These are phyloP conservation scores for baker's yeast (Saccharomyces cerevisiae) DNA, from an alignment of 805 yeast species.

Conservation along the genomic window DNA sequence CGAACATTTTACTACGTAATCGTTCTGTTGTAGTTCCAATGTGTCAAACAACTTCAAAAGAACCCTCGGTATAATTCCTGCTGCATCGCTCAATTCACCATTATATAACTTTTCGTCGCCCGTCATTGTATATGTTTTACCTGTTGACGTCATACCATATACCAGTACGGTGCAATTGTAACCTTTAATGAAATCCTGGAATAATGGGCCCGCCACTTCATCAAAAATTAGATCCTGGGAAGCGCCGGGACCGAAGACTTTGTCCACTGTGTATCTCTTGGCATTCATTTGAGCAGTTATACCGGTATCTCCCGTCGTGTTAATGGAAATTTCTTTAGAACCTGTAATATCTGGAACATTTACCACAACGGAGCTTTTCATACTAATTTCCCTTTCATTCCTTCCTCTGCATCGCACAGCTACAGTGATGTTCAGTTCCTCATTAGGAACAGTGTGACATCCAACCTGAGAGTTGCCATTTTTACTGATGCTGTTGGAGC, in stretches of 20 bases:
- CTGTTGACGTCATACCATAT: slow-evolving; percentile 90
- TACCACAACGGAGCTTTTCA: slow-evolving; percentile 54
- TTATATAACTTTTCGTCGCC: slow-evolving; percentile 45
- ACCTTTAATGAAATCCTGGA: slow-evolving; percentile 63
- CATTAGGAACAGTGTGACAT: slow-evolving; percentile 5
- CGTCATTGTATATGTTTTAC: slow-evolving; percentile 74
- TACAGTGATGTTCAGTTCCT: slow-evolving; percentile 47
- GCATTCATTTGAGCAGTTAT: slow-evolving; percentile 35
- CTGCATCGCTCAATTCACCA: slow-evolving; percentile 36
- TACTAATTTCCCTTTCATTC: slow-evolving; percentile 46
- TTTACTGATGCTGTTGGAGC: not conserved
- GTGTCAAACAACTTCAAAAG: slow-evolving; percentile 47
- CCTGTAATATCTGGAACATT: slow-evolving; percentile 41
- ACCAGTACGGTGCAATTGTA: slow-evolving; percentile 79
- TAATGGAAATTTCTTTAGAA: slow-evolving; percentile 40
- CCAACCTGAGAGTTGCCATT: not conserved
- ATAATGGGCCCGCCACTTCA: slow-evolving; percentile 54
- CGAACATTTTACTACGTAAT: slow-evolving; percentile 64
- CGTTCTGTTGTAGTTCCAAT: slow-evolving; percentile 36
- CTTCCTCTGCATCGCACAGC: slow-evolving; percentile 59
- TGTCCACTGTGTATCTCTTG: slow-evolving; percentile 65
- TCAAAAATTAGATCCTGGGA: slow-evolving; percentile 62
- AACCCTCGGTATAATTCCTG: slow-evolving; percentile 62
- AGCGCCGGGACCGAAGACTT: slow-evolving; percentile 75
- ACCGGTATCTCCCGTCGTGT: slow-evolving; percentile 35